Conservation (phyloP, 257 asterid genomes). For the Scutellaria barbata region DNA sequence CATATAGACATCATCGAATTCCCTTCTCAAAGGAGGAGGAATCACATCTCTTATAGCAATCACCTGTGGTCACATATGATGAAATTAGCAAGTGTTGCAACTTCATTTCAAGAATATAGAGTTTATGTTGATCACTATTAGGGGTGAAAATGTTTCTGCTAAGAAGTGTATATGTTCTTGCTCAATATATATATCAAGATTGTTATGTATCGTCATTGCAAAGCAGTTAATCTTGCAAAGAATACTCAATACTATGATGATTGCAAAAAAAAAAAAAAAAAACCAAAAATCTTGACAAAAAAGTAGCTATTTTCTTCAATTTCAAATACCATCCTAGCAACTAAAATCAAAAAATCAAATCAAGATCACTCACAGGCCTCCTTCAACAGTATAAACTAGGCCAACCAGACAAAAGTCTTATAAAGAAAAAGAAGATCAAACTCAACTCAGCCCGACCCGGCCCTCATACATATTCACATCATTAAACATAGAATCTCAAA, state of each 20-base stretch:
- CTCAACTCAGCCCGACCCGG: background rate
- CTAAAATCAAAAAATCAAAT: background rate
- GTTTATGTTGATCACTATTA: too few species aligned
- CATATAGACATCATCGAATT: conserved; percentile 79
- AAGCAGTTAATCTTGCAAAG: too few species aligned
- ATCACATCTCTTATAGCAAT: conserved; percentile 76
- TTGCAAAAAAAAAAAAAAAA: background rate
- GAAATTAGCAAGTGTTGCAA: too few species aligned
- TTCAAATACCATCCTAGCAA: background rate
- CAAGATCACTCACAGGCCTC: background rate
- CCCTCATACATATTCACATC: too few species aligned
- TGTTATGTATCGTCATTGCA: too few species aligned
- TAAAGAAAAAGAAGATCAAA: background rate
- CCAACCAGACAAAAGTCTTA: background rate
- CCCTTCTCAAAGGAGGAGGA: conserved; percentile 92
- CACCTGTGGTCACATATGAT: conserved; percentile 49
- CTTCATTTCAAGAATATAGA: too few species aligned
- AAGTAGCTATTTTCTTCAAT: background rate
- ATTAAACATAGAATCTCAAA: background rate
- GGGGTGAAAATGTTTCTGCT: too few species aligned
- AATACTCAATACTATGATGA: background rate
- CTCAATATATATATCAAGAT: too few species aligned
- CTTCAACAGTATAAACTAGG: background rate
- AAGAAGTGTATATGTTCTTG: too few species aligned
- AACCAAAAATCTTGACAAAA: background rate